These are phyloP conservation scores for Metschnikowia gelsemii DNA, from an alignment of 805 yeast genomes.

Conservation along the genomic window DNA sequence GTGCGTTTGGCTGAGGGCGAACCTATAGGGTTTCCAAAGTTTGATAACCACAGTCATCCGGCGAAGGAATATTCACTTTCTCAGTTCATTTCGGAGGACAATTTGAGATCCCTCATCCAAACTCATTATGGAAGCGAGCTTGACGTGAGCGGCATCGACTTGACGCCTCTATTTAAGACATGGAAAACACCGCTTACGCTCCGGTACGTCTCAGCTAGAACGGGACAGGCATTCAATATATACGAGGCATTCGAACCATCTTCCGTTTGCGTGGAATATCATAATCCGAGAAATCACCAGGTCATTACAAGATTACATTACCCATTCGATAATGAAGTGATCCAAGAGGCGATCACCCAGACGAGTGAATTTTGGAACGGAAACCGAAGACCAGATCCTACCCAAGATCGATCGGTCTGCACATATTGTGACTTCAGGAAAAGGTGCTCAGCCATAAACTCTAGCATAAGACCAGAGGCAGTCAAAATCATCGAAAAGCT, in stretches of 20 bases:
- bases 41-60: slow-evolving; percentile 27
- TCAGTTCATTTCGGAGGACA: slow-evolving; percentile 12
- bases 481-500: slow-evolving; percentile 12
- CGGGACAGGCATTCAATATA: slow-evolving; percentile 45
- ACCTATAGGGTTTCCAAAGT: slow-evolving; percentile 40
- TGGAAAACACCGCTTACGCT: slow-evolving; percentile 61
- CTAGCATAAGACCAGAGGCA: slow-evolving; percentile 4
- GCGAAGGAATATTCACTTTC: slow-evolving; percentile 9
- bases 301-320: slow-evolving; percentile 42
- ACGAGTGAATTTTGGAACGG: slow-evolving; percentile 62
- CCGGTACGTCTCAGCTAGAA: slow-evolving; percentile 53
- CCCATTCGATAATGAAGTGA: slow-evolving; percentile 31
- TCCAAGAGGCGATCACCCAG: slow-evolving; percentile 29
- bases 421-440: slow-evolving; percentile 51
- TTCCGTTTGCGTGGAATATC: slow-evolving; percentile 54
- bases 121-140: slow-evolving; percentile 18
- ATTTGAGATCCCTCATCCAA: slow-evolving; percentile 12
- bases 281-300: slow-evolving; percentile 32
- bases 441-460: slow-evolving; percentile 20
- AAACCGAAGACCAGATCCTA: slow-evolving; percentile 46
- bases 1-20: slow-evolving; percentile 46
- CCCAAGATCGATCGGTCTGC: slow-evolving; percentile 46
- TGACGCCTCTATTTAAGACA: slow-evolving; percentile 29
- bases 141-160: slow-evolving; percentile 23
- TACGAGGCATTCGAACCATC: slow-evolving; percentile 37